Base-by-base conservation (phyloP, 2,329 filamentous ascomycete species). In the Ceratocystis huliohia region DNA sequence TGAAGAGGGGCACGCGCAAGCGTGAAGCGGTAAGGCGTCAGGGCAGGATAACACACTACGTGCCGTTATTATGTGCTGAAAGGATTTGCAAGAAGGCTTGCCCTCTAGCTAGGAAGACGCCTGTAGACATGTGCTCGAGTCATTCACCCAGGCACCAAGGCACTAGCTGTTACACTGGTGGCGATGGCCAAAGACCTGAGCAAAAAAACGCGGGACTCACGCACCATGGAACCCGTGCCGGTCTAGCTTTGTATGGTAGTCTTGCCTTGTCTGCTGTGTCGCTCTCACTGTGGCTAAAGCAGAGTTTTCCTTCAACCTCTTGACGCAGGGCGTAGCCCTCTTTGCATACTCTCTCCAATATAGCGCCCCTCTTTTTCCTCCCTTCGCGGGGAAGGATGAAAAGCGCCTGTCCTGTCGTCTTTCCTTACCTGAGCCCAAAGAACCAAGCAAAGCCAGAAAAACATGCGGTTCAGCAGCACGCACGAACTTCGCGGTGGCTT, bases 151-250 rank as follows among this genome's bases (percentile, higher is more conserved):
- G 37, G 37, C 8, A 41, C 37, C 37, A 41, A 41, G 37, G 37
- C 46, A 41, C 37, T 41, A 22, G 46, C 37, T 41, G 37, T 22
- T 50, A 50, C 46, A 57, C 53, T 57, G 53, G 53, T 30, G 53
- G 53, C 53, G 53, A 57, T 13, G 1, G 10, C 10, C 37, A 37
- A 37, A 17, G 8, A 57, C 53, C 5, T 57, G 53, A 57, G 25
- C 22, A 57, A 57, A 57, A 57, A 17, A 57, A 22, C 22, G 25
- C 53, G 25, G 25, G 25, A 41, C 3, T 41, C 37, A 41, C 37
- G 37, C 10, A n/a, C 33, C 25, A 57, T 25, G 53, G 53, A 57
- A 57, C n/a, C 53, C 53, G 53, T 57, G 53, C 53, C 53, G 53
- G 25, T 3, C 8, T 1, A 30, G 13, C 7, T 33, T 57, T 2